These are phyloP conservation scores for Vaccinium corymbosum DNA, from an alignment of 148 eudicot species.

Conservation along the genomic window DNA sequence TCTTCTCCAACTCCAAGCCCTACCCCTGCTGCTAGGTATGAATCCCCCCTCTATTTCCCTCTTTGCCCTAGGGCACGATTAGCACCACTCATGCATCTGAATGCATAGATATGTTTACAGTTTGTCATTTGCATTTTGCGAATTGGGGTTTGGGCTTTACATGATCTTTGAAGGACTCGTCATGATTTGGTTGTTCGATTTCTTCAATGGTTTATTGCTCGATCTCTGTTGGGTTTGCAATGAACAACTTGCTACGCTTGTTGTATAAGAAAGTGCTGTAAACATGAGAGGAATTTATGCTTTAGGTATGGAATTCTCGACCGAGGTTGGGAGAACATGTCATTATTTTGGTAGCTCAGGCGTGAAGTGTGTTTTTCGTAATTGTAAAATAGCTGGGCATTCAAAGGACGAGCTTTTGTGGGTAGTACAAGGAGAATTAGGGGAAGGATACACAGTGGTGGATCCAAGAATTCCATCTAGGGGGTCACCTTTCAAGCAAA, in stretches of 20 bases:
- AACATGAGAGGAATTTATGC: not conserved
- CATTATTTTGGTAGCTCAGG: too few species aligned
- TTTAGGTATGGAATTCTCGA: too few species aligned
- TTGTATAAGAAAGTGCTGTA: not conserved
- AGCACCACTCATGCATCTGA: not conserved
- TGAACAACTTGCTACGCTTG: not conserved
- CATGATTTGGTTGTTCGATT: not conserved
- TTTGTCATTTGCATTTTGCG: too few species aligned
- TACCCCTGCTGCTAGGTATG: constrained; percentile 77
- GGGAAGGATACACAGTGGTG: not conserved
- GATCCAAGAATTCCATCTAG: too few species aligned
- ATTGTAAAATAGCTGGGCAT: not conserved
- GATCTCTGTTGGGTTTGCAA: not conserved
- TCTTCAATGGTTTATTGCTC: not conserved
- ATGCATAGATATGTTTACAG: not conserved
- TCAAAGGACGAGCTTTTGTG: not conserved
- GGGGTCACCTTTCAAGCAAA: too few species aligned
- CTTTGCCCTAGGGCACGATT: constrained; percentile 32
- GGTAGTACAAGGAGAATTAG: not conserved
- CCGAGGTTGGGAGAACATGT: too few species aligned
- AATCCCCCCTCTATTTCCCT: constrained; percentile 10
- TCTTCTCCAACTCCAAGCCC: constrained; percentile 36
- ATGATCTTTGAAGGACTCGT: not conserved
- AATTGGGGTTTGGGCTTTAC: not conserved
- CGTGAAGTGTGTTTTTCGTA: not conserved